A percentile compares a stretch with the other conserved stretches of the same genome.
Evolutionary conservation across 768 basidiomycete genomes (phyloP).

Genomic region (Tephrocybe sp.): DNA sequence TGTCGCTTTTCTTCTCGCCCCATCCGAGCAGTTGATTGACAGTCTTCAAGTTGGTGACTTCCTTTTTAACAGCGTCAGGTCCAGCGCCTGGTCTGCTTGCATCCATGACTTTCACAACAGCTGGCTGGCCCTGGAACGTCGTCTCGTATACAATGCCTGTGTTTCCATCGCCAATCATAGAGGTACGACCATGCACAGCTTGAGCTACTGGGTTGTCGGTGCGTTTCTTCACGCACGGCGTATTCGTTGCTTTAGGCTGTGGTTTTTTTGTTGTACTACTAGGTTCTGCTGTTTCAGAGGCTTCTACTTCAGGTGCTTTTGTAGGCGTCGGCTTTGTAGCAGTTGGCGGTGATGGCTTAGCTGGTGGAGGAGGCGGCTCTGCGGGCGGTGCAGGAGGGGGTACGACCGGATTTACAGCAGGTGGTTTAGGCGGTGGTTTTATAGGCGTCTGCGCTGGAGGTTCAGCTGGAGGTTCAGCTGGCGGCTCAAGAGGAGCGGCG

Average conservation of each 20-base stretch:
- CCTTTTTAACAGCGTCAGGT: neutral
- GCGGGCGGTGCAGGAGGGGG: too few species aligned
- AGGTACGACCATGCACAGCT: neutral
- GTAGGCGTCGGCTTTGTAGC: too few species aligned
- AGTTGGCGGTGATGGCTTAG: too few species aligned
- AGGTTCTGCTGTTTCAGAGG: too few species aligned
- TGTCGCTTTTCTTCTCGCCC: constrained; percentile 5
- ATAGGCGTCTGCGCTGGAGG: too few species aligned
- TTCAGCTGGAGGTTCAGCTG: too few species aligned
- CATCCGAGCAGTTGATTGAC: constrained; percentile 4
- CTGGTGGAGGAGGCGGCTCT: too few species aligned
- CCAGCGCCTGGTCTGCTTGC: neutral
- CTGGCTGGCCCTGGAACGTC: neutral
- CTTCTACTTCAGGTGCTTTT: too few species aligned
- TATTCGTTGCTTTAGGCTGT: neutral
- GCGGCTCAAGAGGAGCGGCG: too few species aligned
- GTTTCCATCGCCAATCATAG: neutral
- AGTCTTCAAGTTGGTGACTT: neutral
- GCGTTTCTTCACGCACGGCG: neutral
- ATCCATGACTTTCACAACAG: constrained; percentile 2
- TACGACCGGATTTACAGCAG: too few species aligned
- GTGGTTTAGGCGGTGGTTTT: too few species aligned
- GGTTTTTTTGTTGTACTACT: too few species aligned
- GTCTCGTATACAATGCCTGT: constrained; percentile 1
- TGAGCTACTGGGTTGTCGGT: neutral